phyloP scores from a whole-genome alignment of 2,329 filamentous ascomycete species.

The Alternaria postmessia region DNA sequence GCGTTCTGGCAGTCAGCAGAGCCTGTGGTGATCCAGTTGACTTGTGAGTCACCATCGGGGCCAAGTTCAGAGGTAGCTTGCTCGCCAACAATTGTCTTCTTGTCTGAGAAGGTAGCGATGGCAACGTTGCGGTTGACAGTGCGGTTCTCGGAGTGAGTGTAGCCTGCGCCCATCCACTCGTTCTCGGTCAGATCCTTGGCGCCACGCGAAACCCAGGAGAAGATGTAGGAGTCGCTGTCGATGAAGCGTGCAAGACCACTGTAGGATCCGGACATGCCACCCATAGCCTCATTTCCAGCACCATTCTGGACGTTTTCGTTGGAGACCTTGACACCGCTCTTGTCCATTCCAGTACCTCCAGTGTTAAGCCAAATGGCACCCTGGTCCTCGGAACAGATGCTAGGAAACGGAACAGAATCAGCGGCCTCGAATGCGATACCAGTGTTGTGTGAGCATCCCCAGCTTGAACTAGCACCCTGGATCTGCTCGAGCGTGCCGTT shows the following conservation, averaged over 20 bases:
- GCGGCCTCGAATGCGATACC: conserved; percentile 70
- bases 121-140: conserved; percentile 68
- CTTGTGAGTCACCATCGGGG: conserved; percentile 64
- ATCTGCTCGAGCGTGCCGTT: conserved; percentile 62
- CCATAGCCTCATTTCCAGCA: conserved; percentile 65
- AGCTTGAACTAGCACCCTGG: conserved; percentile 62
- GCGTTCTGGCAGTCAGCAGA: conserved; percentile 66
- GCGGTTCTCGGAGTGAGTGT: conserved; percentile 62
- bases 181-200: conserved; percentile 64
- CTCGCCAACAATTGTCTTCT: conserved; percentile 63
- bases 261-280: conserved; percentile 70
- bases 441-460: conserved; percentile 71
- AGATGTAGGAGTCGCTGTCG: conserved; percentile 63
- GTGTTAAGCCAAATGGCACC: conserved; percentile 72
- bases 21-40: conserved; percentile 66
- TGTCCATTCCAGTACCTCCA: conserved; percentile 66
- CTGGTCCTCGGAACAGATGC: conserved; percentile 68
- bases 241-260: conserved; percentile 64
- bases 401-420: conserved; percentile 65
- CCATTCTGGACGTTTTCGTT: conserved; percentile 70
- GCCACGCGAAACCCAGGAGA: conserved; percentile 69
- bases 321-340: conserved; percentile 67
- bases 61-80: conserved; percentile 65
- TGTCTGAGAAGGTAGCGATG: conserved; percentile 65
- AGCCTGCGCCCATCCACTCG: conserved; percentile 66